Percentiles rank a stretch among this genome's conserved stretches.
These are phyloP conservation scores for Evernia prunastri DNA, from an alignment of 495 filamentous ascomycete species.

Conservation along the genomic window DNA sequence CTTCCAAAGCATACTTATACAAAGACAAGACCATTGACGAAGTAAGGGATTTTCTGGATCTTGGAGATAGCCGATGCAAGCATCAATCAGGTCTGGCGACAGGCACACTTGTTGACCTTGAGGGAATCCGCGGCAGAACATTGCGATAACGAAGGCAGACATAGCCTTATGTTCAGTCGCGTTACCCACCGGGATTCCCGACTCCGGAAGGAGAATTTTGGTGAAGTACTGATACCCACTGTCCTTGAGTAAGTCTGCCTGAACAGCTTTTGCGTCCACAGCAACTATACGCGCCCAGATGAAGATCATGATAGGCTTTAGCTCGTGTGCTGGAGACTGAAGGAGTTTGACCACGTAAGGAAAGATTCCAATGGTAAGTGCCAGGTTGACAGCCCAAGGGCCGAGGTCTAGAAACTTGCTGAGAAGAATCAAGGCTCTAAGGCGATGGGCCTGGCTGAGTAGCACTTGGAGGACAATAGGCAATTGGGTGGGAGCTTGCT, in stretches of 20 bases:
- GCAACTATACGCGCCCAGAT: slow-evolving; percentile 98
- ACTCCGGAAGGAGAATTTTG: slow-evolving; percentile 73
- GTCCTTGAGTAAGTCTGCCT: slow-evolving; percentile 88
- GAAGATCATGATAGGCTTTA: slow-evolving; percentile 99
- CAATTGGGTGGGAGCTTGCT: slow-evolving; percentile 85
- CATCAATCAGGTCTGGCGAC: slow-evolving; percentile 72
- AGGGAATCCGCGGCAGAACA: slow-evolving; percentile 89
- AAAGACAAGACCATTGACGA: slow-evolving; percentile 93
- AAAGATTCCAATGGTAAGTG: slow-evolving; percentile 96
- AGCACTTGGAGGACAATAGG: slow-evolving; percentile 95
- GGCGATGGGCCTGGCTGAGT: slow-evolving; percentile 86
- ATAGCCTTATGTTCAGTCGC: slow-evolving; percentile 93
- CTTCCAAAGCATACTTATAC: slow-evolving; percentile 90
- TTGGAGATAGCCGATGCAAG: slow-evolving; percentile 70
- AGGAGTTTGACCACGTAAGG: slow-evolving; percentile 94
- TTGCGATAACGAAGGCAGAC: slow-evolving; percentile 96
- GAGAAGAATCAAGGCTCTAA: slow-evolving; percentile 87
- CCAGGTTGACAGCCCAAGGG: slow-evolving; percentile 95
- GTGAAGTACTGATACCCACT: slow-evolving; percentile 97
- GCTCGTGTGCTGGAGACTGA: slow-evolving; percentile 86
- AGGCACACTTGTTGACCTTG: slow-evolving; percentile 87
- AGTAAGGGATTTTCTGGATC: slow-evolving; percentile 82
- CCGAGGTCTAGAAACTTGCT: slow-evolving; percentile 92
- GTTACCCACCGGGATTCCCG: slow-evolving; percentile 75
- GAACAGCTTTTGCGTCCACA: slow-evolving; percentile 74